These are phyloP conservation scores for Apiospora aurea DNA, from an alignment of 2,329 filamentous ascomycete genomes.

Conservation along the genomic window DNA sequence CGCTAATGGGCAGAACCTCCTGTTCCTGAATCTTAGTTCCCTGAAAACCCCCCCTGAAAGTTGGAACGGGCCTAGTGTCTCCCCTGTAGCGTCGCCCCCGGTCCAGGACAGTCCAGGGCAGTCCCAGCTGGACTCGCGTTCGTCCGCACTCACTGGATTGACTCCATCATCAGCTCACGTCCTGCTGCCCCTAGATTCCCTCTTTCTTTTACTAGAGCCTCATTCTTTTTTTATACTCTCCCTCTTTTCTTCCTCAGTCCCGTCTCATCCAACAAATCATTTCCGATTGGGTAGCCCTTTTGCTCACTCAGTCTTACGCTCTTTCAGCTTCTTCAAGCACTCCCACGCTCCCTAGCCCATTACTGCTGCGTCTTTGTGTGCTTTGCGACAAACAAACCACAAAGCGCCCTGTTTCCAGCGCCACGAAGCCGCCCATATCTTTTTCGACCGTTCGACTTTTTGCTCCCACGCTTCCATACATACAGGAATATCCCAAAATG, in stretches of 20 bases:
- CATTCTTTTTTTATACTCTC: slow-evolving; percentile 17
- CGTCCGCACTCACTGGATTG: not conserved
- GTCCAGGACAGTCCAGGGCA: not conserved
- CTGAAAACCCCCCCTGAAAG: not conserved
- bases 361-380: not conserved
- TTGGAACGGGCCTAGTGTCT: not conserved
- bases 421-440: not conserved
- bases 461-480: not conserved
- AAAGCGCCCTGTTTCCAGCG: slow-evolving; percentile 13
- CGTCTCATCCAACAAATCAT: slow-evolving; percentile 1
- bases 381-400: slow-evolving; percentile 1
- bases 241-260: slow-evolving; percentile 4
- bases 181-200: not conserved
- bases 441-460: not conserved
- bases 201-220: not conserved
- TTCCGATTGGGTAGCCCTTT: slow-evolving; percentile 5
- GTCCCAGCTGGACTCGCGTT: slow-evolving; percentile 15
- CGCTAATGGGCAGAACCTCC: not conserved
- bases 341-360: slow-evolving; percentile 7
- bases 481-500: slow-evolving; percentile 43
- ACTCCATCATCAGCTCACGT: slow-evolving; percentile 9
- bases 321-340: slow-evolving; percentile 8
- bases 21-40: slow-evolving; percentile 19
- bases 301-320: slow-evolving; percentile 18
- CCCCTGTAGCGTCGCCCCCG: not conserved